phyloP scores from a whole-genome alignment of 108 stramenopile species.

The Skeletonema tropicum region DNA sequence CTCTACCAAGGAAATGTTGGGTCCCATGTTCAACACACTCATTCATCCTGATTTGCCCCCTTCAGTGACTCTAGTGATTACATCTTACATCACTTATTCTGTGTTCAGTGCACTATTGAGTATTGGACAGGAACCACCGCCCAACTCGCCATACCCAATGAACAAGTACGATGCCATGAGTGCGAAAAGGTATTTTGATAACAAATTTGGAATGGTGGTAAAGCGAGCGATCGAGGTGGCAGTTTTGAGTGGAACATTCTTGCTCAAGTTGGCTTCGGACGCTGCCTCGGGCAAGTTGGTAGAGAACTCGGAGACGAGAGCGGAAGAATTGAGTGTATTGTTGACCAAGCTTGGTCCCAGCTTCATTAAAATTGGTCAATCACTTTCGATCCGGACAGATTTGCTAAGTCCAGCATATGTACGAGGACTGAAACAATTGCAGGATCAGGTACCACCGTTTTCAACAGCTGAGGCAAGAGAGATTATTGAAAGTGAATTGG shows the following conservation, averaged over 20 bases:
- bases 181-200: slow-evolving; percentile 73
- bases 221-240: slow-evolving; percentile 56
- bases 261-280: slow-evolving; percentile 43
- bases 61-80: slow-evolving; percentile 25
- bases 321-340: slow-evolving; percentile 65
- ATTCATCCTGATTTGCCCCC: slow-evolving; percentile 23
- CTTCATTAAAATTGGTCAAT: slow-evolving; percentile 95
- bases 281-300: slow-evolving; percentile 51
- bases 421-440: slow-evolving; percentile 78
- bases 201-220: slow-evolving; percentile 37
- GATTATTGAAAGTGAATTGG: slow-evolving; percentile 92
- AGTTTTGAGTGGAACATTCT: slow-evolving; percentile 42
- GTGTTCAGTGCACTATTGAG: slow-evolving; percentile 28
- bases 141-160: slow-evolving; percentile 65
- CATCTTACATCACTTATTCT: slow-evolving; percentile 38
- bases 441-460: slow-evolving; percentile 93
- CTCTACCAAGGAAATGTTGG: slow-evolving; percentile 1
- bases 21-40: slow-evolving; percentile 3
- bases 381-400: slow-evolving; percentile 93
- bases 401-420: slow-evolving; percentile 85
- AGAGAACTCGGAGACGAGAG: slow-evolving; percentile 64
- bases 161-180: slow-evolving; percentile 69
- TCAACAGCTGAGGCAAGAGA: slow-evolving; percentile 63
- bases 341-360: slow-evolving; percentile 80
- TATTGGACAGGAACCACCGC: slow-evolving; percentile 41